A percentile compares a stretch with the other conserved stretches of the same genome.
phyloP scores from a whole-genome alignment of 805 yeast species.

The Priceomyces carsonii region DNA sequence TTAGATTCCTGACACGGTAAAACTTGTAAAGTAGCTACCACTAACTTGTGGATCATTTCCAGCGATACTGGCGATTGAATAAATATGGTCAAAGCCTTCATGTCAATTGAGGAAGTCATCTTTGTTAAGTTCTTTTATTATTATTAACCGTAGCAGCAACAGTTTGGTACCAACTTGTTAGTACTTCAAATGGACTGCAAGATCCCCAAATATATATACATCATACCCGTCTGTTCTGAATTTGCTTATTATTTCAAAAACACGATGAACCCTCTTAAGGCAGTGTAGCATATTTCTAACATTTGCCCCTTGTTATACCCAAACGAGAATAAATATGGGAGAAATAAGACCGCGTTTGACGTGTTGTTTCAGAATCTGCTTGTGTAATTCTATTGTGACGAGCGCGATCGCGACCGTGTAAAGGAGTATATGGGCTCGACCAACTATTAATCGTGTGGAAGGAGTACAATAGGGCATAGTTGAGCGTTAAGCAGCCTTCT shows the following conservation, averaged over 20 bases:
- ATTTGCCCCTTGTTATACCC: slow-evolving; percentile 5
- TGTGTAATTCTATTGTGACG: slow-evolving; percentile 2
- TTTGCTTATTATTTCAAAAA: not conserved
- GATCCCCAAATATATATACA: too few relatives aligned
- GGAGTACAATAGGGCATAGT: too few relatives aligned
- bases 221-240: too few relatives aligned
- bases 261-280: slow-evolving; percentile 3
- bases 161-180: too few relatives aligned
- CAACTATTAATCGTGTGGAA: not conserved
- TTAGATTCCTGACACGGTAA: slow-evolving; percentile 57
- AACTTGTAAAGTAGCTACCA: slow-evolving; percentile 65
- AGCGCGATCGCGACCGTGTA: slow-evolving; percentile 6
- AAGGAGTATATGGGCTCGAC: slow-evolving; percentile 1
- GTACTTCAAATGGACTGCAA: too few relatives aligned
- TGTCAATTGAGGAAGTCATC: slow-evolving; percentile 21
- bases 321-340: slow-evolving; percentile 4
- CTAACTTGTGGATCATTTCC: slow-evolving; percentile 71
- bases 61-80: slow-evolving; percentile 69
- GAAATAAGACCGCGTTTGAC: slow-evolving; percentile 2
- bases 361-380: slow-evolving; percentile 5
- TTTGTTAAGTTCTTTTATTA: too few relatives aligned
- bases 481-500: too few relatives aligned
- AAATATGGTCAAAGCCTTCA: slow-evolving; percentile 58
- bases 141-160: too few relatives aligned
- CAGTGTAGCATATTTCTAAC: slow-evolving; percentile 3